Base-by-base conservation (phyloP, 2,329 filamentous ascomycete genomes). In the Colletotrichum tofieldiae region DNA sequence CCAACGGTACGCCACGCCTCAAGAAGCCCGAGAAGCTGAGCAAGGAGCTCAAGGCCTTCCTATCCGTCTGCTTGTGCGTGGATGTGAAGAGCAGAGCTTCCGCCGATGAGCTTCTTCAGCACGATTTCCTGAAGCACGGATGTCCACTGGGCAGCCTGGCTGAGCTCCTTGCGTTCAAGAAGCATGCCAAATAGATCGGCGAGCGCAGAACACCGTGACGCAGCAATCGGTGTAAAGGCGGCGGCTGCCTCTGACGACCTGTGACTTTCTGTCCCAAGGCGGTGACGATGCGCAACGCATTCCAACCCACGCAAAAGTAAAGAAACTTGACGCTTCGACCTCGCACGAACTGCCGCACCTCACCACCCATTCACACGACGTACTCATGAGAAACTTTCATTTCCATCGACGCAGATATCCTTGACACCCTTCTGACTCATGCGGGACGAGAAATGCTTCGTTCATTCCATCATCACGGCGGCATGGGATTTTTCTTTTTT, bases 21-120 rank as follows among this genome's bases (percentile, higher is more conserved):
- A 99, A 99, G 93, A 98, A 98, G 85, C 96, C 96, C 1, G 96
- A 99, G 85, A 98, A 97, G 86, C 90, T 98, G 73, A 97, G 94
- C 85, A 98, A 98, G 87, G 96, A 98, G 84, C 91, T 99, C 77
- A 98, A 98, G 87, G 94, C 94, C 29, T 99, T 99, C 90, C 84
- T 99, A 79, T 96, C 94, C 35, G 95, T 98, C 75, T 99, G 96
- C 83, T 88, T 99, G 58, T 98, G 96, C 78, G 96, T 99, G 58
- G 96, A 98, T 78, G 95, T 99, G 78, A 95, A 96, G 87, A 96
- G 93, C 81, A 91, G 96, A 80, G 96, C 96, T 16, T 98, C 94
- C 35, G 95, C 96, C 0, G 90, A 94, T 73, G 96, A 99, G 84
- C 87, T 99, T 61, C 86, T 98, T 73, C 90, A 92, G 73, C 95